A percentile compares a stretch with the other conserved stretches of the same genome.
These are phyloP conservation scores for Parietaria judaica DNA, from an alignment of 306 rosid genomes.

Conservation along the genomic window DNA sequence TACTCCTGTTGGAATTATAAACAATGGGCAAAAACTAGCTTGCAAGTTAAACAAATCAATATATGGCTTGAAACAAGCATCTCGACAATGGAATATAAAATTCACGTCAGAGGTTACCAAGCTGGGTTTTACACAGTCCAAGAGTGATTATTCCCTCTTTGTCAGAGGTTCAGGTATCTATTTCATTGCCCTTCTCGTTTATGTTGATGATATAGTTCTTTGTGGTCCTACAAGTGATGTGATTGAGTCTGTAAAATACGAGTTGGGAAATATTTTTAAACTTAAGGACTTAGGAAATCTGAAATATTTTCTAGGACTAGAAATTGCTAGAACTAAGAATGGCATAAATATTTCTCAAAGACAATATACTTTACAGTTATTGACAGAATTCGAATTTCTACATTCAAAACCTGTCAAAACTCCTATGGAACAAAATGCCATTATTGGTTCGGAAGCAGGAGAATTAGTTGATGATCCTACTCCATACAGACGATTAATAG, in stretches of 20 bases:
- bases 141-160: neutral
- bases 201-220: neutral
- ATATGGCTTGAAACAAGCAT: neutral
- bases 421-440: neutral
- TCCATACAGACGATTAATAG: neutral
- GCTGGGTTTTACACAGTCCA: neutral
- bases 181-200: neutral
- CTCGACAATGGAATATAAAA: neutral
- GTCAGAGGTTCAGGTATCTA: neutral
- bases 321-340: neutral
- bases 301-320: slow-evolving; percentile 2
- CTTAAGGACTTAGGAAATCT: no score
- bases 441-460: neutral
- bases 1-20: no score
- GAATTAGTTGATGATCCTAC: neutral
- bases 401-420: neutral
- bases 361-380: neutral
- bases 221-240: neutral
- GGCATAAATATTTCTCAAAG: neutral
- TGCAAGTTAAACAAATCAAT: neutral
- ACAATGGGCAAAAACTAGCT: neutral
- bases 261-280: neutral
- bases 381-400: neutral
- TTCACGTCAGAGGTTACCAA: neutral
- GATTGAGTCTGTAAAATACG: neutral